A percentile compares a stretch with the other conserved stretches of the same genome.
These are phyloP conservation scores for Artemisia annua DNA, from an alignment of 129 eudicot species.

Conservation along the genomic window DNA sequence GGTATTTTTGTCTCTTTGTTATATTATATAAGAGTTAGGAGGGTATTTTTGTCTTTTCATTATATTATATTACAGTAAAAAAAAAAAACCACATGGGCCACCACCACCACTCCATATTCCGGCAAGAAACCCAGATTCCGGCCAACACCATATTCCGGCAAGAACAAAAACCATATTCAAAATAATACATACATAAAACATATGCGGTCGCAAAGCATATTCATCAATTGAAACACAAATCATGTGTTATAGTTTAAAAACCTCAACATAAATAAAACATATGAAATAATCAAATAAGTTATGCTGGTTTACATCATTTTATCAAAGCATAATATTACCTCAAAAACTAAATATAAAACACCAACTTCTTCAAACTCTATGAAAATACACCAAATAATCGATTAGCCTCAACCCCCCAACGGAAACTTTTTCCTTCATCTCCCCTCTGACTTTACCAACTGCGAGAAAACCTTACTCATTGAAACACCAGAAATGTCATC, in stretches of 20 bases:
- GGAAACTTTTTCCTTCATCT: slow-evolving; percentile 36
- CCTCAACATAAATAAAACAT: slow-evolving; percentile 27
- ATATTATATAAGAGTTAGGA: too few relatives aligned
- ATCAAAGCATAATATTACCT: slow-evolving; percentile 22
- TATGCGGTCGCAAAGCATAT: neutral
- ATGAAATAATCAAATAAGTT: slow-evolving; percentile 43
- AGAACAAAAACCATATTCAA: too few relatives aligned
- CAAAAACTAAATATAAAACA: slow-evolving; percentile 36
- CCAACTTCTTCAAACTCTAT: slow-evolving; percentile 29
- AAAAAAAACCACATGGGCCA: too few relatives aligned
- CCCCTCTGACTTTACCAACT: slow-evolving; percentile 90
- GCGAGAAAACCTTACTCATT: slow-evolving; percentile 85
- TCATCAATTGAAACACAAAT: slow-evolving; percentile 2
- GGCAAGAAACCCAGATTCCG: too few relatives aligned
- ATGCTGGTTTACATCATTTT: slow-evolving; percentile 23
- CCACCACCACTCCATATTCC: too few relatives aligned
- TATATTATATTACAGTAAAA: too few relatives aligned
- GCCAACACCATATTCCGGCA: too few relatives aligned
- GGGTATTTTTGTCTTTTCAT: too few relatives aligned
- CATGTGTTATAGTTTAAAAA: slow-evolving; percentile 15
- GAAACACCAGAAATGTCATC: slow-evolving; percentile 88
- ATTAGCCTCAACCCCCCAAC: slow-evolving; percentile 1
- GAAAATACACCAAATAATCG: slow-evolving; percentile 21
- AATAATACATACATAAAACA: neutral
- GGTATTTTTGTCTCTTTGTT: too few relatives aligned